These are phyloP conservation scores for Stachybotrys chartarum DNA, from an alignment of 2,329 filamentous ascomycete genomes.

Conservation along the genomic window DNA sequence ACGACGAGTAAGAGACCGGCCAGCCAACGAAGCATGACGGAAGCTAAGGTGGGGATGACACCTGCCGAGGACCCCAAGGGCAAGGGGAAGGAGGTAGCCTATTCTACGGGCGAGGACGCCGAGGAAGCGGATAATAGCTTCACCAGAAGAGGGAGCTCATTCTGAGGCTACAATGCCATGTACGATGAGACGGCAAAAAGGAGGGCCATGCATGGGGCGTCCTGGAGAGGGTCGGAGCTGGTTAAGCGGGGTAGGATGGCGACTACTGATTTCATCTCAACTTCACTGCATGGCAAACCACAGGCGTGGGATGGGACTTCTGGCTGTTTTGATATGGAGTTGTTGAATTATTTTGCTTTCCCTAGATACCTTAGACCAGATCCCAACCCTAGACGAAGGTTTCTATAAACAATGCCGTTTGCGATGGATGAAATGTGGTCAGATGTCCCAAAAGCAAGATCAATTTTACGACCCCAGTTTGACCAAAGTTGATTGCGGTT, in stretches of 20 bases:
- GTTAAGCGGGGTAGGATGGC: background rate
- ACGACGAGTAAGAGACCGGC: constrained; percentile 23
- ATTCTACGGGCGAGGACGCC: constrained; percentile 27
- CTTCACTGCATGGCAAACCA: background rate
- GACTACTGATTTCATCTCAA: background rate
- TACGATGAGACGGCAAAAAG: background rate
- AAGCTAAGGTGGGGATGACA: constrained; percentile 22
- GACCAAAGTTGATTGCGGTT: background rate
- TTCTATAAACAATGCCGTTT: background rate
- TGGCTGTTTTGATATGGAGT: background rate
- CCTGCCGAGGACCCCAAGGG: constrained; percentile 27
- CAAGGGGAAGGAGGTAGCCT: constrained; percentile 40
- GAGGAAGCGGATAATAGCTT: constrained; percentile 18
- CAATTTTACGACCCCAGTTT: background rate
- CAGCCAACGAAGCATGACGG: constrained; percentile 35
- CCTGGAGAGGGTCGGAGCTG: background rate
- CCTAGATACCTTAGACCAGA: background rate
- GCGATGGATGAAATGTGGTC: background rate
- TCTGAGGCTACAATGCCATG: constrained; percentile 19
- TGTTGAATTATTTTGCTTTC: background rate
- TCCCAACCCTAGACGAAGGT: background rate
- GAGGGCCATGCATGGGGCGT: constrained; percentile 8
- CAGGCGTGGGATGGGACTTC: background rate
- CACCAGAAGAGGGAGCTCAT: constrained; percentile 32
- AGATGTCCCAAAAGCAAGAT: background rate